A percentile compares a stretch with the other conserved stretches of the same genome.
phyloP scores from a whole-genome alignment of 495 filamentous ascomycete species.

The Rhypophila decipiens region DNA sequence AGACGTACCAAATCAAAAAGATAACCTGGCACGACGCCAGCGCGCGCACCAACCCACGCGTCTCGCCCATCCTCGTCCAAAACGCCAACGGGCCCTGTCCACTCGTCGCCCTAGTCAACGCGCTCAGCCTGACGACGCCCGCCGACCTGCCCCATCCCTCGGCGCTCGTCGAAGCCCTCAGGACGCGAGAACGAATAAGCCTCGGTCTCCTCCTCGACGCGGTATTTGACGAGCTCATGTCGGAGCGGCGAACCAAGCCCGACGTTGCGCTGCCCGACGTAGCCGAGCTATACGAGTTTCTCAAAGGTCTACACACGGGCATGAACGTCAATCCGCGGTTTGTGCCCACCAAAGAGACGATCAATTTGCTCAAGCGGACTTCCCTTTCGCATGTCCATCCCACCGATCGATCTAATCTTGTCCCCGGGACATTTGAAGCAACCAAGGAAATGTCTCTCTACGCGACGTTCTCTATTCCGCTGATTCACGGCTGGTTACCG shows the following conservation, averaged over 20 bases:
- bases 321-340: constrained; percentile 98
- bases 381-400: constrained; percentile 35
- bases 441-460: constrained; percentile 84
- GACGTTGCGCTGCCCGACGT: constrained; percentile 67
- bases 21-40: constrained; percentile 39
- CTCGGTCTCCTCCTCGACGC: constrained; percentile 78
- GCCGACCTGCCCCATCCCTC: constrained; percentile 51
- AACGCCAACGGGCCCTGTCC: constrained; percentile 94
- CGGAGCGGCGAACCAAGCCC: constrained; percentile 40
- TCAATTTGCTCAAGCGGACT: constrained; percentile 37
- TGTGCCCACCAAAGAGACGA: constrained; percentile 39
- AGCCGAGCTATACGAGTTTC: constrained; percentile 75
- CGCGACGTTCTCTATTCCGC: constrained; percentile 74
- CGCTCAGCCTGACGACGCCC: constrained; percentile 72
- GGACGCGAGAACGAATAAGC: constrained; percentile 78
- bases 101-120: constrained; percentile 88
- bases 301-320: constrained; percentile 85
- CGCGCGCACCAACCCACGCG: constrained; percentile 32
- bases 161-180: constrained; percentile 67
- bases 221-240: constrained; percentile 86
- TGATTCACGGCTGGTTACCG: constrained; percentile 94
- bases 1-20: constrained; percentile 44
- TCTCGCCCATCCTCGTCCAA: constrained; percentile 78
- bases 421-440: constrained; percentile 70
- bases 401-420: constrained; percentile 36